Evolutionary conservation across 2,329 filamentous ascomycete genomes (phyloP), one percentile per base, ranked within the genome.

Genomic region (Fusarium brachygibbosum): DNA sequence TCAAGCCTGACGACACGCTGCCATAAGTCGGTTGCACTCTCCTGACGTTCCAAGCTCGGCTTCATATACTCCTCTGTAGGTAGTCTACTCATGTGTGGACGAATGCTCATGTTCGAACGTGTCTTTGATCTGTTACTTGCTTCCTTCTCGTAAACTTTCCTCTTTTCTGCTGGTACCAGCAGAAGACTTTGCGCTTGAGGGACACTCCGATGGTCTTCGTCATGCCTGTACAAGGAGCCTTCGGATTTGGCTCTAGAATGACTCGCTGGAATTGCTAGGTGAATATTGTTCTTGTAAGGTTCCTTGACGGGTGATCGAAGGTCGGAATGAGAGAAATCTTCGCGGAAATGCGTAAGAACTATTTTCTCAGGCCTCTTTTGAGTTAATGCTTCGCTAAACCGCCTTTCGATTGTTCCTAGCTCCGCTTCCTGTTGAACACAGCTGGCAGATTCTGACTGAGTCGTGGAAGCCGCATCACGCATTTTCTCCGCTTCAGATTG

Each of bases 281-380:
- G 77, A 0, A 84, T 63, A 35, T 75, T 81, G 7, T 76, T 72
- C 35, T 81, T 70, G 31, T 83, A 66, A 14, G 80, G 81, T 12
- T 62, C 69, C 46, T 72, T 61, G 25, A 25, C 16, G 6, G 52
- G 23, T 11, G 29, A 50, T 14, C 52, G 75, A 9, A 59, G 59
- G 10, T 40, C 21, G 9, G 38, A 25, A 7, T 44, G 35, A 6
- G 55, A 45, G 50, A 83, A 79, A 7, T 82, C 76, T 60, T 85
- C 82, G 12, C 70, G 76, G 68, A 84, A 85, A 21, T 76, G 81
- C 65, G 80, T 83, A 45, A 66, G 66, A 2, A 80, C 59, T 13
- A 73, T 75, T n/a, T 64, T 54, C 3, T 71, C 71, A 4, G 70
- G 73, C 35, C 77, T 77, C 29, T 74, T 77, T 5, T 74, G 75